Evolutionary conservation across 495 filamentous ascomycete genomes (phyloP).

Genomic region (Elaphomyces granulatus): DNA sequence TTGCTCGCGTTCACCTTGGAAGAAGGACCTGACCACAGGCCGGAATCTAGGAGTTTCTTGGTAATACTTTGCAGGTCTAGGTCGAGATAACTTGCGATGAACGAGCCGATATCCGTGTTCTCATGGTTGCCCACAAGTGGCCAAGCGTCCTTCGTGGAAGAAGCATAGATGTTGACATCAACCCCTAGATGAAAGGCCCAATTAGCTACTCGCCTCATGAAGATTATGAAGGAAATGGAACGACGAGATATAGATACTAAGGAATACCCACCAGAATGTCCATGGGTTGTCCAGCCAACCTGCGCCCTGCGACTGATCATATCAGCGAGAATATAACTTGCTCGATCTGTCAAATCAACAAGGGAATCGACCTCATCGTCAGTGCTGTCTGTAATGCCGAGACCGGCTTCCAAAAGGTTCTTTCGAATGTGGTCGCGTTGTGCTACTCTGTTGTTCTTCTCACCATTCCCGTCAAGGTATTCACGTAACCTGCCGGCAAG

Average conservation of each 20-base stretch:
- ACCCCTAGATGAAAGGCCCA: constrained; percentile 32
- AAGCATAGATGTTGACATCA: constrained; percentile 86
- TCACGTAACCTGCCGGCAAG: constrained; percentile 42
- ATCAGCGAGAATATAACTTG: constrained; percentile 52
- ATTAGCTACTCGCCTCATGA: not conserved
- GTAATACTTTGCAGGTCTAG: constrained; percentile 67
- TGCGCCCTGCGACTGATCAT: constrained; percentile 79
- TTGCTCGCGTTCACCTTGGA: constrained; percentile 7
- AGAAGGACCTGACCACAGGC: constrained; percentile 10
- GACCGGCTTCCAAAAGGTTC: constrained; percentile 44
- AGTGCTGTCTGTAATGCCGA: constrained; percentile 63
- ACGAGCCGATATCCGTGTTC: constrained; percentile 82
- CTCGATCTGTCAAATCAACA: constrained; percentile 33
- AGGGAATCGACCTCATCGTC: constrained; percentile 56
- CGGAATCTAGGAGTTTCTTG: constrained; percentile 50
- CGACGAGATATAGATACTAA: not conserved
- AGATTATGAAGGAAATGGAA: not conserved
- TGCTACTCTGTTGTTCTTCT: constrained; percentile 11
- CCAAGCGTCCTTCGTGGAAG: constrained; percentile 30
- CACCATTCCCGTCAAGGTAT: constrained; percentile 30
- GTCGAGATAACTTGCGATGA: constrained; percentile 63
- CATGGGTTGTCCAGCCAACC: constrained; percentile 84
- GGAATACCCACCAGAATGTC: constrained; percentile 48
- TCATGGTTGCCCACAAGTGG: constrained; percentile 71
- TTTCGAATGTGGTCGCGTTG: constrained; percentile 40